phyloP scores from a whole-genome alignment of 192 early-diverging fungal genomes.

The Oehlia diaphana region DNA sequence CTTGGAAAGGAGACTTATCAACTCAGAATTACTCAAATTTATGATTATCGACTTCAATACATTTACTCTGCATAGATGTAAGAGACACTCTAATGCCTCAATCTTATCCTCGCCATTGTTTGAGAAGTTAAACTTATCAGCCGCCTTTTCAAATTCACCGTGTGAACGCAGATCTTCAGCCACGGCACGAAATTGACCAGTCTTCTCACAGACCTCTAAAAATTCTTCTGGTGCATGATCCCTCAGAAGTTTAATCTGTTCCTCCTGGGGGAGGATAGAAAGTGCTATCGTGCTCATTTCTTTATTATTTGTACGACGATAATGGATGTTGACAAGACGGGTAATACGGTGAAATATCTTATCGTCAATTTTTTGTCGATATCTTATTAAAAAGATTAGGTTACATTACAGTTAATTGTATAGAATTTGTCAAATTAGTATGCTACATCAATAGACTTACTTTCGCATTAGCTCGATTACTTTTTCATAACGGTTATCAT shows the following conservation, averaged over 20 bases:
- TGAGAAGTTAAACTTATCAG: neutral
- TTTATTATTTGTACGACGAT: neutral
- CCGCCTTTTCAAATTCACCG: conserved; percentile 12
- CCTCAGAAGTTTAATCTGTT: conserved; percentile 4
- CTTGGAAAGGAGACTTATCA: neutral
- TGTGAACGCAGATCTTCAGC: neutral
- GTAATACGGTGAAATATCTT: conserved; percentile 1
- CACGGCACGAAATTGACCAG: neutral
- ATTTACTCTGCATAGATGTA: conserved; percentile 19
- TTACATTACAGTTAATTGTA: neutral
- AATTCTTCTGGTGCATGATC: conserved; percentile 21
- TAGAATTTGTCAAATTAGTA: too few relatives aligned
- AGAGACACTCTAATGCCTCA: neutral
- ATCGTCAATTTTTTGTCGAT: conserved; percentile 15
- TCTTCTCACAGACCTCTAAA: conserved; percentile 8
- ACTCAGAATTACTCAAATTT: neutral
- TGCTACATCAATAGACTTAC: conserved; percentile 1
- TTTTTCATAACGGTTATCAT: neutral
- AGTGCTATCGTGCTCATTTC: conserved; percentile 2
- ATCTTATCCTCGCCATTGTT: neutral
- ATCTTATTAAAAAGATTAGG: conserved; percentile 1
- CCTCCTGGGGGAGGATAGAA: conserved; percentile 1
- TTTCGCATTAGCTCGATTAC: conserved; percentile 21
- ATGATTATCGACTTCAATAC: neutral
- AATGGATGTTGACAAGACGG: conserved; percentile 5